A percentile compares a stretch with the other conserved stretches of the same genome.
Evolutionary conservation across 768 basidiomycete genomes (phyloP).

Genomic region (Phlebiopsis gigantea): DNA sequence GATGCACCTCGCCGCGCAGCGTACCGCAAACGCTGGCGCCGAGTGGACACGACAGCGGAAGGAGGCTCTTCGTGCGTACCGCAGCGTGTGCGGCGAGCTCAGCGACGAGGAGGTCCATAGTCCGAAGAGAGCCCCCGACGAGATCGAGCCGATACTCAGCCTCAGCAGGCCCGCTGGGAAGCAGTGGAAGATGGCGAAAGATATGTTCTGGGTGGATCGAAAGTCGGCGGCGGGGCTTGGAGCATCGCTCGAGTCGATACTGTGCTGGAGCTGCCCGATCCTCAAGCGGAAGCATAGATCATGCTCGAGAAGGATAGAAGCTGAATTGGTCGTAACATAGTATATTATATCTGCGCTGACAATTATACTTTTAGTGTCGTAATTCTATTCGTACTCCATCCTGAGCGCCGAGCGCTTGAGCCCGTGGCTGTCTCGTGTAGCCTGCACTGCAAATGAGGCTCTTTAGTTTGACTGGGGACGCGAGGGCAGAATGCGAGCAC

Average conservation of each 20-base stretch:
- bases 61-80: conserved; percentile 46
- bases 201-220: conserved; percentile 60
- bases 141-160: conserved; percentile 67
- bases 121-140: conserved; percentile 27
- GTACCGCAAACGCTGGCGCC: conserved; percentile 56
- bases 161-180: conserved; percentile 60
- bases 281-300: conserved; percentile 1
- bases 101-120: conserved; percentile 19
- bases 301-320: neutral
- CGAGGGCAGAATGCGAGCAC: too few species aligned
- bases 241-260: conserved; percentile 74
- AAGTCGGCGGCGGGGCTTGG: conserved; percentile 78
- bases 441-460: too few species aligned
- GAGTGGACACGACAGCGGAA: conserved; percentile 58
- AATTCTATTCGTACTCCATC: too few species aligned
- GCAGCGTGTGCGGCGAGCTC: conserved; percentile 32
- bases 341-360: neutral
- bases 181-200: conserved; percentile 40
- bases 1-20: conserved; percentile 77
- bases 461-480: too few species aligned
- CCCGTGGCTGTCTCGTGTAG: too few species aligned
- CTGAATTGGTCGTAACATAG: neutral
- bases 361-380: too few species aligned
- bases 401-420: too few species aligned
- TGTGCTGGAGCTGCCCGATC: conserved; percentile 30